Evolutionary conservation across 164 flowering plant species (phyloP), one percentile per base, ranked within the genome.

Genomic region (Liquidambar formosana): DNA sequence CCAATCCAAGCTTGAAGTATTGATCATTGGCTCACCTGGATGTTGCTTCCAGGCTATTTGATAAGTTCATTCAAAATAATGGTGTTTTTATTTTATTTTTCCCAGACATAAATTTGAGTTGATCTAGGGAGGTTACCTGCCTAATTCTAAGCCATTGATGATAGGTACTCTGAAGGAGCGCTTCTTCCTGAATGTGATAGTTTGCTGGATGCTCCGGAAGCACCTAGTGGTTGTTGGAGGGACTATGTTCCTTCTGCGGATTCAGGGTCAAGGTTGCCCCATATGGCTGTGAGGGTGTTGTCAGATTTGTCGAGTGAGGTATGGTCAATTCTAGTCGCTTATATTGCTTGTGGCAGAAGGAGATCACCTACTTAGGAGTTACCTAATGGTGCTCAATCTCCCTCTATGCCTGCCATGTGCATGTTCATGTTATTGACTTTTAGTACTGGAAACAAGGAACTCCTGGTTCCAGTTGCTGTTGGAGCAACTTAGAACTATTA

Each of bases 231-330:
- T 63, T 90, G 95, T 53, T 81, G 95, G 56, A 88, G 90, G 78
- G 95, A 88, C 67, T 95, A 90, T 74, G 67, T 89, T 61, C 97
- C 99, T 6, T 84, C 84, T 43, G 81, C 92, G 49, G 81, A 86
- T 64, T 86, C 96, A 71, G 97, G 97, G 28, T 82, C 91, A 66
- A 87, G 98, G 72, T 79, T 95, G 68, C 98, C 98, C 16, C 98
- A 93, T 73, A 89, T 90, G 93, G 85, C 79, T 27, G 79, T 93
- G 22, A 84, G 75, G 65, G n/a, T 71, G 12, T 77, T 88, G 62
- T 71, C 84, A 21, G 63, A 74, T 67, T 41, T 26, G 10, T 51
- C 81, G 22, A 72, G 61, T 19, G 52, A 84, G 94, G 99, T 94
- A 75, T 66, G 75, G 51, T 38, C 16, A 44, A 16, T 9, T 49